These are phyloP conservation scores for Camellia lanceoleosa DNA, from an alignment of 148 eudicot species.

Conservation along the genomic window DNA sequence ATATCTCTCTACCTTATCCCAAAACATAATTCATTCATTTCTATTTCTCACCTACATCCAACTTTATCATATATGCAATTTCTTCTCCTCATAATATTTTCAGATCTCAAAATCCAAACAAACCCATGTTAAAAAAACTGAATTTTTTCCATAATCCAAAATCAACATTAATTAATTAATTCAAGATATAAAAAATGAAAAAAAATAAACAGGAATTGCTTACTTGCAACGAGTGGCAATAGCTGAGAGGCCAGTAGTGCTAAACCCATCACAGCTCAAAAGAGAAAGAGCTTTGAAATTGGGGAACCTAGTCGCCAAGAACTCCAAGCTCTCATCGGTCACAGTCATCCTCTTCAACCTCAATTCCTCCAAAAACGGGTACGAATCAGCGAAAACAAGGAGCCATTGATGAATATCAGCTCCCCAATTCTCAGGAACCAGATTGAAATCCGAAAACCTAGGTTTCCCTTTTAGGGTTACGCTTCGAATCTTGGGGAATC, in stretches of 20 bases:
- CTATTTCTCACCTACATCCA: neutral
- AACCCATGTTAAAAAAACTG: neutral
- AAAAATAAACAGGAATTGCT: neutral
- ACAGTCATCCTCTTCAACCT: conserved; percentile 81
- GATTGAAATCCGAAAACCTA: conserved; percentile 72
- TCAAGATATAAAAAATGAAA: neutral
- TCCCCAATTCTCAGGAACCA: conserved; percentile 84
- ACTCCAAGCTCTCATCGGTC: conserved; percentile 73
- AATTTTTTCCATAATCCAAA: neutral
- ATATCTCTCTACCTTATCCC: neutral
- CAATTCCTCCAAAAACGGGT: conserved; percentile 79
- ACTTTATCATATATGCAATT: neutral
- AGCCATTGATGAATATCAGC: conserved; percentile 75
- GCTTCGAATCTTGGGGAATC: conserved; percentile 68
- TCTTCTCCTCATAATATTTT: neutral
- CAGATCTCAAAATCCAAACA: neutral
- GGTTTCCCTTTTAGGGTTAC: conserved; percentile 75
- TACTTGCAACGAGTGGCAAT: conserved; percentile 88
- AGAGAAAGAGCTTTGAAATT: conserved; percentile 63
- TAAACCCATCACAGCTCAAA: conserved; percentile 82
- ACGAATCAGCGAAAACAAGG: conserved; percentile 43
- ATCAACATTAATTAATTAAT: neutral
- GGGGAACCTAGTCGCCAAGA: conserved; percentile 50
- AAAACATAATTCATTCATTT: conserved; percentile 2
- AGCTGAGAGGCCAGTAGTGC: conserved; percentile 68